Percentiles rank a stretch among this genome's conserved stretches.
These are phyloP conservation scores for Boletus sp. DNA, from an alignment of 768 basidiomycete genomes.

Conservation along the genomic window DNA sequence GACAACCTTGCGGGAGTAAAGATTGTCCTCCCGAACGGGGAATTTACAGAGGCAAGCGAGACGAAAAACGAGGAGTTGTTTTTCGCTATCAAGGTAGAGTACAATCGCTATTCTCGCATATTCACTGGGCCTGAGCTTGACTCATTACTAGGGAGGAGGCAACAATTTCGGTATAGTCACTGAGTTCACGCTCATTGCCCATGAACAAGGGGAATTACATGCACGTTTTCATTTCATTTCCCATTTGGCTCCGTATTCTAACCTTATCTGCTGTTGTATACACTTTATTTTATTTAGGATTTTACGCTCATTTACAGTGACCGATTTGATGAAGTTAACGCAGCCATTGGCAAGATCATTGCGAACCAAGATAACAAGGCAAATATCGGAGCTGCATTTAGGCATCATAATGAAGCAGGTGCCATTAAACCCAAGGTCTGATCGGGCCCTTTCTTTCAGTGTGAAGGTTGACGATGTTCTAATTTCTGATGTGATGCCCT, in stretches of 20 bases:
- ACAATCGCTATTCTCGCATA: neutral
- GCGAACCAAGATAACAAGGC: conserved; percentile 4
- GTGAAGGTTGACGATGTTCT: too few relatives aligned
- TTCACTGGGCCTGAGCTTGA: neutral
- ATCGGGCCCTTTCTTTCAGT: neutral
- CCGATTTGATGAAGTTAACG: conserved; percentile 4
- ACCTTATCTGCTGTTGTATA: neutral
- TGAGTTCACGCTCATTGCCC: conserved; percentile 12
- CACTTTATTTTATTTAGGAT: neutral
- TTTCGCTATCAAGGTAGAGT: conserved; percentile 5
- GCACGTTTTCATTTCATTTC: neutral
- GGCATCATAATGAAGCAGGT: neutral
- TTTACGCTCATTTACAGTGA: neutral
- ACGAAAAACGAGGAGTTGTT: conserved; percentile 2
- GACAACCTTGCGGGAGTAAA: conserved; percentile 32
- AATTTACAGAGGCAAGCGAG: neutral
- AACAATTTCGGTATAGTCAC: conserved; percentile 31
- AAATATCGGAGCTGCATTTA: conserved; percentile 9
- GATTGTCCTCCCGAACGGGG: conserved; percentile 33
- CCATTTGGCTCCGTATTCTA: neutral
- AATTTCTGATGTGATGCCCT: neutral
- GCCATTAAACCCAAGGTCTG: neutral
- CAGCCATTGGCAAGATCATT: neutral
- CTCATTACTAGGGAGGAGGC: conserved; percentile 17
- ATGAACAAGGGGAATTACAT: conserved; percentile 4